A percentile compares a stretch with the other conserved stretches of the same genome.
These are phyloP conservation scores for Lagenaria siceraria DNA, from an alignment of 306 rosid species.

Conservation along the genomic window DNA sequence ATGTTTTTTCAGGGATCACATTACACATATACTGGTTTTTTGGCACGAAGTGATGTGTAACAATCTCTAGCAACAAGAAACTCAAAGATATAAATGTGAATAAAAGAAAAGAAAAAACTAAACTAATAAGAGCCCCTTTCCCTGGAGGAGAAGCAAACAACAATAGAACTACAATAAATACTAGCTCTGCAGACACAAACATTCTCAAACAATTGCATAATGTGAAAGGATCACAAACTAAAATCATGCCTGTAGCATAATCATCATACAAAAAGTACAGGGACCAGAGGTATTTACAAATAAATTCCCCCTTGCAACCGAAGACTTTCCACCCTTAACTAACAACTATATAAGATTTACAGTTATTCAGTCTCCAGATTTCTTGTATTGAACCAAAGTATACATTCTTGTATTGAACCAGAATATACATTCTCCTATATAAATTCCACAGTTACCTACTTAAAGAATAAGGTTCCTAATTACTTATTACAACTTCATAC, in stretches of 20 bases:
- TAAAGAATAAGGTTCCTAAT: background rate
- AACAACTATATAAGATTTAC: background rate
- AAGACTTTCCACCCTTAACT: background rate
- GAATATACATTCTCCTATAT: background rate
- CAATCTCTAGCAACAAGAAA: too few relatives aligned
- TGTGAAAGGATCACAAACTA: background rate
- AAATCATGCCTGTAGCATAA: background rate
- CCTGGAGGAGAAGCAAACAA: background rate
- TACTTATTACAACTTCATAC: constrained; percentile 5
- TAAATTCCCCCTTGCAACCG: background rate
- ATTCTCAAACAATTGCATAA: background rate
- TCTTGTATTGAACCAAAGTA: background rate
- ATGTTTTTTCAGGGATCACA: too few relatives aligned
- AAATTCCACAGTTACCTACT: background rate
- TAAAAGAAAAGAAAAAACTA: too few relatives aligned
- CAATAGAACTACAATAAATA: background rate
- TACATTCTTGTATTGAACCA: background rate
- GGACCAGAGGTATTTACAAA: background rate
- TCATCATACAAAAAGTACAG: background rate
- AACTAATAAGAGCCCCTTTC: too few relatives aligned
- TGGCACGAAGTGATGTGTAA: too few relatives aligned
- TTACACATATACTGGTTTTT: too few relatives aligned
- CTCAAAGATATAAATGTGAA: too few relatives aligned
- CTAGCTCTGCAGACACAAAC: background rate
- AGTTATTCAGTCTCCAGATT: background rate